These are phyloP conservation scores for Phtheirospermum japonicum DNA, from an alignment of 257 asterid genomes.

Conservation along the genomic window DNA sequence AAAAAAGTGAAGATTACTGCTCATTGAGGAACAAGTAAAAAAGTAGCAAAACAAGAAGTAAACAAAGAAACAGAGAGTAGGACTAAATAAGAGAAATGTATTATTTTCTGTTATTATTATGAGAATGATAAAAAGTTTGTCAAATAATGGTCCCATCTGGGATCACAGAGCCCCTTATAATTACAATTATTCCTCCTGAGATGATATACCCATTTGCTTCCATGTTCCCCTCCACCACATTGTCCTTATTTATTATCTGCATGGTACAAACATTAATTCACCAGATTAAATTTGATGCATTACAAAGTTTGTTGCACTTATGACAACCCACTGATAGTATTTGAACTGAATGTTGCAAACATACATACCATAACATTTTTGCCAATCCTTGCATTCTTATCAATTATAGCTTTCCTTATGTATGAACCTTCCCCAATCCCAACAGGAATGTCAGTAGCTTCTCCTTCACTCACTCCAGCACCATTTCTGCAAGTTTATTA, in stretches of 20 bases:
- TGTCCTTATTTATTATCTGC: conserved; percentile 76
- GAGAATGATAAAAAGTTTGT: neutral
- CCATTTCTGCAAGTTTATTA: conserved; percentile 39
- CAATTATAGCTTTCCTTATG: conserved; percentile 66
- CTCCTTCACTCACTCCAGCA: conserved; percentile 27
- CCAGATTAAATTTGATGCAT: no score
- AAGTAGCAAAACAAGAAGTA: no score
- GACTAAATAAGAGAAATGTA: no score
- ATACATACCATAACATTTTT: conserved; percentile 66
- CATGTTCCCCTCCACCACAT: conserved; percentile 59
- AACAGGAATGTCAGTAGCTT: conserved; percentile 38
- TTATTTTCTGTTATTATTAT: no score
- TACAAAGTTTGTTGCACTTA: no score
- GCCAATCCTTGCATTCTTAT: conserved; percentile 83
- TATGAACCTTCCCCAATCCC: conserved; percentile 78
- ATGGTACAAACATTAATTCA: no score
- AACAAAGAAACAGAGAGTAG: no score
- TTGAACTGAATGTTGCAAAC: neutral
- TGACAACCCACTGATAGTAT: no score
- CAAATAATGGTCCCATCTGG: conserved; percentile 64
- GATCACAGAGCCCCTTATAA: conserved; percentile 58
- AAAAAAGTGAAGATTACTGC: no score
- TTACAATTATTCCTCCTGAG: conserved; percentile 55
- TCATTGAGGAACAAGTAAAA: no score
- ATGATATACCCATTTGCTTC: conserved; percentile 67